Evolutionary conservation across 75 land plant genomes (phyloP).

Genomic region (Cryptomeria japonica): DNA sequence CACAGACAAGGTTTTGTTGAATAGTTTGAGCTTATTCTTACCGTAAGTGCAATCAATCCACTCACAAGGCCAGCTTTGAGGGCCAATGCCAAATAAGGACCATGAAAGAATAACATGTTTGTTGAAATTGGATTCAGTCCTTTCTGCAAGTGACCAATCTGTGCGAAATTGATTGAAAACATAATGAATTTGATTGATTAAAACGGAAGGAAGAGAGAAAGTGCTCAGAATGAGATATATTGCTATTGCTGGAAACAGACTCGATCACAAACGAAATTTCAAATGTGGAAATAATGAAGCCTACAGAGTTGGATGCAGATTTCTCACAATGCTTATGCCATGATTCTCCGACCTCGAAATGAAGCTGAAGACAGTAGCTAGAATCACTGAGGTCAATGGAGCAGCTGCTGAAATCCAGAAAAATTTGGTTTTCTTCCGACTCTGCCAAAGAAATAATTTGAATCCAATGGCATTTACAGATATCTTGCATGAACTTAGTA

Average conservation of each 20-base stretch:
- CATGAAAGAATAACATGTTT: conserved; percentile 57
- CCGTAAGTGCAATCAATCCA: conserved; percentile 77
- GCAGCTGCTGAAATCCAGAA: conserved; percentile 83
- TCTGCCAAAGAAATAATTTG: conserved; percentile 31
- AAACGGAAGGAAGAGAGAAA: not conserved
- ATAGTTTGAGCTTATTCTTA: conserved; percentile 23
- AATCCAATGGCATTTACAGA: not conserved
- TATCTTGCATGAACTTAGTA: not conserved
- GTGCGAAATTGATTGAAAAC: not conserved
- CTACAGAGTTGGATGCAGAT: not conserved
- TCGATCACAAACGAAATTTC: not conserved
- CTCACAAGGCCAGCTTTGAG: conserved; percentile 75
- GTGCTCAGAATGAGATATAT: not conserved
- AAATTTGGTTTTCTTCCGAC: conserved; percentile 48
- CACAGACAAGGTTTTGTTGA: not conserved
- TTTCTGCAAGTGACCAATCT: conserved; percentile 72
- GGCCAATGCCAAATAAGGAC: conserved; percentile 42
- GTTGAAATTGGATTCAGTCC: conserved; percentile 77
- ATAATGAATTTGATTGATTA: not conserved
- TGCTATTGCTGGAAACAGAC: not conserved
- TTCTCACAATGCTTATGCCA: conserved; percentile 62
- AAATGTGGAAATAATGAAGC: not conserved
- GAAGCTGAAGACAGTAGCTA: conserved; percentile 53
- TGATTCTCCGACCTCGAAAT: conserved; percentile 63
- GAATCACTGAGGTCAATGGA: conserved; percentile 57